Percentiles rank a stretch among this genome's conserved stretches.
Conservation (phyloP, 1,139 yeast species). For the Komagataea norvegica region DNA sequence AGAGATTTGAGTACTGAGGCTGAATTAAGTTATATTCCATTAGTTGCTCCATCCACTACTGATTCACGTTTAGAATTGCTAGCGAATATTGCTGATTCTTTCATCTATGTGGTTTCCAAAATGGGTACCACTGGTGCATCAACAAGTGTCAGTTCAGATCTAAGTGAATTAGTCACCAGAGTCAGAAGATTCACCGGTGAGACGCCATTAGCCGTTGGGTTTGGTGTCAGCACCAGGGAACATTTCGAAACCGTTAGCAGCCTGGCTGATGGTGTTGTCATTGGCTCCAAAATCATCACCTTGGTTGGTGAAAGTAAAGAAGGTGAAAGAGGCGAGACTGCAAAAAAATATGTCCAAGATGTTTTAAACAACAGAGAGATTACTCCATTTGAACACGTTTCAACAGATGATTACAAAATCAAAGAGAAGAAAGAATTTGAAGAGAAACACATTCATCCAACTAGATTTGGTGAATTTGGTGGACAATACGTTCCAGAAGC, state of each 20-base stretch:
- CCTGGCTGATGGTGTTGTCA: conserved; percentile 89
- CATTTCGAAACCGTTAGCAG: conserved; percentile 79
- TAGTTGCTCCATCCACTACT: conserved; percentile 95
- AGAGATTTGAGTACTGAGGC: conserved; percentile 63
- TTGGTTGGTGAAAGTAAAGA: conserved; percentile 59
- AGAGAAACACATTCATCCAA: conserved; percentile 57
- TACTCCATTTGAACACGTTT: conserved; percentile 26
- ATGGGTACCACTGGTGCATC: conserved; percentile 98
- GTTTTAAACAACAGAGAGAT: conserved; percentile 60
- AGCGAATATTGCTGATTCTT: conserved; percentile 86
- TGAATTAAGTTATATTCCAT: conserved; percentile 82
- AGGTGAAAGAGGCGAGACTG: conserved; percentile 56
- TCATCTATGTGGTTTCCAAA: conserved; percentile 90
- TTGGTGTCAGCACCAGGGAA: conserved; percentile 92
- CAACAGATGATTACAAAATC: conserved; percentile 21
- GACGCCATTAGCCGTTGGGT: conserved; percentile 92
- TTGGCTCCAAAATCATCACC: conserved; percentile 81
- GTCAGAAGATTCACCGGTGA: conserved; percentile 72
- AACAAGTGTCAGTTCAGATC: conserved; percentile 55
- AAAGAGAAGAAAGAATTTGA: conserved; percentile 40
- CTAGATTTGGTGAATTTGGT: conserved; percentile 91
- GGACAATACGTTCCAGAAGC: conserved; percentile 99
- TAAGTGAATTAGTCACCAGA: conserved; percentile 64
- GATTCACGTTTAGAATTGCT: conserved; percentile 77
- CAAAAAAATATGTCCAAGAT: conserved; percentile 60